These are phyloP conservation scores for Polyporus arcularius DNA, from an alignment of 768 basidiomycete genomes.

Conservation along the genomic window DNA sequence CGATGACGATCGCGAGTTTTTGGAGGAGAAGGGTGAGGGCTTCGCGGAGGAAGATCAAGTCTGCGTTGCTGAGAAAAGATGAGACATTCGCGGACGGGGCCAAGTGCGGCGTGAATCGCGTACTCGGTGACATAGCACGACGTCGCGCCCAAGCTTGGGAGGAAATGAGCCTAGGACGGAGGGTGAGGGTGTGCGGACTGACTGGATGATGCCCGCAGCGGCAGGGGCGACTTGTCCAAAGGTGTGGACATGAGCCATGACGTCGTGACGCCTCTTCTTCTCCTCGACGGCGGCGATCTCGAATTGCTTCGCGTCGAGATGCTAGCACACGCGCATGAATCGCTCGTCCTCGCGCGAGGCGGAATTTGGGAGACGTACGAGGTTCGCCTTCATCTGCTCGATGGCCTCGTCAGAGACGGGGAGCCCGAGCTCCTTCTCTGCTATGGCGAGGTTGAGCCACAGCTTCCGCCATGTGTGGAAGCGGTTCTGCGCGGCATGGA, in stretches of 20 bases:
- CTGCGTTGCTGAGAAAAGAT: slow-evolving; percentile 74
- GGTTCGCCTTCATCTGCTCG: slow-evolving; percentile 90
- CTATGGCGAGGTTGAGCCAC: slow-evolving; percentile 95
- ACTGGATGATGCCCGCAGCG: slow-evolving; percentile 97
- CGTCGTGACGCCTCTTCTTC: slow-evolving; percentile 96
- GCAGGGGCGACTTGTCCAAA: slow-evolving; percentile 93
- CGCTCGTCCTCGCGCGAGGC: not conserved
- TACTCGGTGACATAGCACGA: slow-evolving; percentile 99
- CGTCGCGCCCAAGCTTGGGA: slow-evolving; percentile 82
- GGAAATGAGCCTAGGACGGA: not conserved
- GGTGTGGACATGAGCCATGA: slow-evolving; percentile 99
- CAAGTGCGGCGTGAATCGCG: slow-evolving; percentile 24
- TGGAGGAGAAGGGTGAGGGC: slow-evolving; percentile 82
- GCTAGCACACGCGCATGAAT: slow-evolving; percentile 40
- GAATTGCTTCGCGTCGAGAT: slow-evolving; percentile 87
- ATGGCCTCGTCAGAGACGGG: slow-evolving; percentile 89
- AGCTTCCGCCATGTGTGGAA: slow-evolving; percentile 94
- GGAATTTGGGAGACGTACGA: slow-evolving; percentile 50
- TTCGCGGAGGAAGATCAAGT: slow-evolving; percentile 93
- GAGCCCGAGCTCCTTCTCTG: slow-evolving; percentile 94
- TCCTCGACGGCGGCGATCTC: slow-evolving; percentile 91
- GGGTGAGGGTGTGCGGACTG: slow-evolving; percentile 28
- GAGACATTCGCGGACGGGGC: not conserved
- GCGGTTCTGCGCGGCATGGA: slow-evolving; percentile 61
- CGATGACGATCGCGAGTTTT: slow-evolving; percentile 89